Base-by-base conservation (phyloP, 768 basidiomycete species). In the Plicaturopsis crispa region DNA sequence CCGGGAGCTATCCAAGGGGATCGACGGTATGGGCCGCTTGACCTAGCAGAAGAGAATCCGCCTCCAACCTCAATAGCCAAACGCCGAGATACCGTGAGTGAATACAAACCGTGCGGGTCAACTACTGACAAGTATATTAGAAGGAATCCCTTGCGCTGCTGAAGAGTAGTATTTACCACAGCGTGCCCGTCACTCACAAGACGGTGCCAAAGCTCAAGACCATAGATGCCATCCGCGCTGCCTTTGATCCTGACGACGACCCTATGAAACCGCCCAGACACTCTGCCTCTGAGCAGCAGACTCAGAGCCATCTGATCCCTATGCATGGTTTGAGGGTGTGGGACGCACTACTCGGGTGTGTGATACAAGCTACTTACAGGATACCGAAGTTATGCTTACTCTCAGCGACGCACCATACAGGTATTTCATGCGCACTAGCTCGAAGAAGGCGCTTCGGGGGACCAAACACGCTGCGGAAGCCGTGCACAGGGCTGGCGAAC, bases 51-150 rank as follows among this genome's bases (percentile, higher is more conserved):
- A 4, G 87, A 91, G 60, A 59, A 55, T 3, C 85, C 84, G 1
- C 84, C 86, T 6, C 72, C 81, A 3, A 76, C 70, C 24, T 80
- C 82, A 2, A 84, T 89, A 39, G 83, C 79, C 6, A 76, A 70
- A 8, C 63, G 85, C 30, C 61, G 73, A 31, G 84, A 90, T 47
- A 85, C 82, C 21, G 79, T 72, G 39, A 38, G 72, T 47, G 11
- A 21, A 6, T n/a, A n/a, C n/a, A n/a, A n/a, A n/a, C n/a, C n/a
- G n/a, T n/a, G n/a, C n/a, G n/a, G n/a, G n/a, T n/a, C n/a, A n/a
- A n/a, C n/a, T n/a, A n/a, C n/a, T n/a, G n/a, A n/a, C n/a, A n/a
- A n/a, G n/a, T n/a, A n/a, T n/a, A n/a, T n/a, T n/a, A 80, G 78
- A 61, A 55, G 14, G 78, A 78, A 41, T 63, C 75, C 6, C 50